Conservation (phyloP, 805 yeast genomes). For the Nakazawaea holstii region DNA sequence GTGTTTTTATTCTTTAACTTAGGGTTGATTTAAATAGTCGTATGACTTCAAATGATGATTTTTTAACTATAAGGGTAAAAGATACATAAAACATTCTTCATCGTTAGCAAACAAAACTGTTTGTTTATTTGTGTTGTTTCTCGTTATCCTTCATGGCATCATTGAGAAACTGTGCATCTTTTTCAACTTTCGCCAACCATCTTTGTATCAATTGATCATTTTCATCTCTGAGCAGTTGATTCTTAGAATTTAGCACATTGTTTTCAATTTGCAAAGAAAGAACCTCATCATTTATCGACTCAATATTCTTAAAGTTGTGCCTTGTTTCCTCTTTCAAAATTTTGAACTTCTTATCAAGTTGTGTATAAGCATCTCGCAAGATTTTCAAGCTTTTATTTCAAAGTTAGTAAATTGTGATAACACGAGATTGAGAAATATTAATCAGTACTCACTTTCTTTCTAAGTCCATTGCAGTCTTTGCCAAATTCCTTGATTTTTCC, state of each 20-base stretch:
- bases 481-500: background rate
- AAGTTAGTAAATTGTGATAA: background rate
- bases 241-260: conserved; percentile 32
- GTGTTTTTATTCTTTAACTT: no score
- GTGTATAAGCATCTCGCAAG: conserved; percentile 20
- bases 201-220: conserved; percentile 33
- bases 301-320: conserved; percentile 40
- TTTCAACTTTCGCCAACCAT: conserved; percentile 37
- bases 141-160: conserved; percentile 31
- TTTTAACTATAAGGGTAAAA: no score
- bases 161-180: conserved; percentile 37
- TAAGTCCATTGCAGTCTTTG: background rate
- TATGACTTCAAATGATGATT: no score
- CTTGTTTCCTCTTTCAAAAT: conserved; percentile 25
- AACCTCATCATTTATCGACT: conserved; percentile 44
- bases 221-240: conserved; percentile 28
- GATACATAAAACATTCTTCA: no score
- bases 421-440: background rate
- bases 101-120: background rate
- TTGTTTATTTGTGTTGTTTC: conserved; percentile 16
- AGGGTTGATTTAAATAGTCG: no score
- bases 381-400: conserved; percentile 9
- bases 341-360: conserved; percentile 15
- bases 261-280: conserved; percentile 44
- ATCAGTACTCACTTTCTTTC: conserved; percentile 8